Conservation (phyloP, 768 basidiomycete genomes). For the Calocybe gangraenosa region DNA sequence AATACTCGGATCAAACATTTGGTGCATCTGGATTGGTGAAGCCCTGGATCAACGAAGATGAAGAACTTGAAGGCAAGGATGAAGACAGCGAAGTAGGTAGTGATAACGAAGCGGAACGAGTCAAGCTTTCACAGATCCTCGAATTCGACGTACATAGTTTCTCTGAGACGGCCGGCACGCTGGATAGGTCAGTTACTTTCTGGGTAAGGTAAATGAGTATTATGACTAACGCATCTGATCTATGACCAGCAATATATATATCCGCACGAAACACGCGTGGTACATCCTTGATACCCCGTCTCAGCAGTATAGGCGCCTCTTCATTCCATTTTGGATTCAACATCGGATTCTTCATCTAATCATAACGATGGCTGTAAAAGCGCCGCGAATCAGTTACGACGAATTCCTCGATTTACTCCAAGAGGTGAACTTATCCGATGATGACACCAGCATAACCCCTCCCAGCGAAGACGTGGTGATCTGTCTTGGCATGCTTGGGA, state of each 20-base stretch:
- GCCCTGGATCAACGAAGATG: constrained; percentile 29
- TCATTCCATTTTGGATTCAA: constrained; percentile 40
- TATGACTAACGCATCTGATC: constrained; percentile 11
- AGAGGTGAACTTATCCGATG: constrained; percentile 20
- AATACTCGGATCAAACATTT: constrained; percentile 22
- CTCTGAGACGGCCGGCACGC: constrained; percentile 18
- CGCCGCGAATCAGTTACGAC: constrained; percentile 31
- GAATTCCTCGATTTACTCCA: constrained; percentile 34
- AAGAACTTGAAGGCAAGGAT: constrained; percentile 28
- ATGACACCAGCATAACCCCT: constrained; percentile 13
- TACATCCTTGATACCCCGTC: constrained; percentile 60
- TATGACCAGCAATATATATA: constrained; percentile 51
- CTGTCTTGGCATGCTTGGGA: constrained; percentile 34
- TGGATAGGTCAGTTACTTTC: constrained; percentile 45
- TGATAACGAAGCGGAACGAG: constrained; percentile 21
- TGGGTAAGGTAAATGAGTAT: neutral
- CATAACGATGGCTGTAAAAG: constrained; percentile 29
- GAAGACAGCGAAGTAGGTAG: constrained; percentile 27
- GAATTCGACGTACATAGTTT: constrained; percentile 46
- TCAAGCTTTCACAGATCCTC: constrained; percentile 39
- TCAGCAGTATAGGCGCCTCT: constrained; percentile 39
- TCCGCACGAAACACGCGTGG: constrained; percentile 63
- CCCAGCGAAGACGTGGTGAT: constrained; percentile 23
- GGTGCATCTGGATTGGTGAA: constrained; percentile 38
- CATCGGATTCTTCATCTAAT: constrained; percentile 50